Percentiles rank a stretch among this genome's conserved stretches.
phyloP scores from a whole-genome alignment of 2,329 filamentous ascomycete species.

The Pyrenophora teres region DNA sequence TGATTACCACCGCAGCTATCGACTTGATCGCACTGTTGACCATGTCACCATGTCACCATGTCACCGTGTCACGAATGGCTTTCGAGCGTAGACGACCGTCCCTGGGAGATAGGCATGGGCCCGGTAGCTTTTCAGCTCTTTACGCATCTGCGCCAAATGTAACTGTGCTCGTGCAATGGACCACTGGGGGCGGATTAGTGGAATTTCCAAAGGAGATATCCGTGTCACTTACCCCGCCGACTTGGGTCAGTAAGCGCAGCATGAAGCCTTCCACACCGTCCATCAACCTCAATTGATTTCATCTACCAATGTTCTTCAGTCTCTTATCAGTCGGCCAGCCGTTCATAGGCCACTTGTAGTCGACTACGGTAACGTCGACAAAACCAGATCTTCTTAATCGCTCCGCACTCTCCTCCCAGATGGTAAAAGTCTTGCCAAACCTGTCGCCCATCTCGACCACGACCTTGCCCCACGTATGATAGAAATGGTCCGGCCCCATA shows the following conservation, averaged over 20 bases:
- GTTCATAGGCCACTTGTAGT: constrained; percentile 46
- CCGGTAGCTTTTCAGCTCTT: constrained; percentile 38
- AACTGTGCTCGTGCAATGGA: constrained; percentile 42
- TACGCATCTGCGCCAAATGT: constrained; percentile 46
- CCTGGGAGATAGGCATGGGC: constrained; percentile 45
- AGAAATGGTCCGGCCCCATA: constrained; percentile 46
- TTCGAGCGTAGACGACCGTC: constrained; percentile 45
- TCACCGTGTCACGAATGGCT: constrained; percentile 26
- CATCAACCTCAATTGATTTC: constrained; percentile 45
- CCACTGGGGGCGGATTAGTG: constrained; percentile 26
- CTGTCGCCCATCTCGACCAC: constrained; percentile 44
- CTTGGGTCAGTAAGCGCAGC: constrained; percentile 44
- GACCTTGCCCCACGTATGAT: constrained; percentile 41
- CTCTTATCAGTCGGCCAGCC: constrained; percentile 39
- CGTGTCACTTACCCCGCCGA: constrained; percentile 33
- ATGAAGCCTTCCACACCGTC: constrained; percentile 48
- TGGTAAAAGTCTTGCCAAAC: constrained; percentile 46
- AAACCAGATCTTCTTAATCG: constrained; percentile 42
- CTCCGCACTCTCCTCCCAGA: constrained; percentile 43
- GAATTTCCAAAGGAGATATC: background rate
- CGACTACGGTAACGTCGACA: constrained; percentile 39
- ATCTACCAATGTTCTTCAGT: constrained; percentile 44
- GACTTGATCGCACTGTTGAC: no score
- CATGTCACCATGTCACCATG: background rate
- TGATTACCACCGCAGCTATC: no score